Percentiles rank a stretch among this genome's conserved stretches.
Evolutionary conservation across 1,284 basidiomycete species (phyloP).

Genomic region (Melampsora abietis-canadensis): DNA sequence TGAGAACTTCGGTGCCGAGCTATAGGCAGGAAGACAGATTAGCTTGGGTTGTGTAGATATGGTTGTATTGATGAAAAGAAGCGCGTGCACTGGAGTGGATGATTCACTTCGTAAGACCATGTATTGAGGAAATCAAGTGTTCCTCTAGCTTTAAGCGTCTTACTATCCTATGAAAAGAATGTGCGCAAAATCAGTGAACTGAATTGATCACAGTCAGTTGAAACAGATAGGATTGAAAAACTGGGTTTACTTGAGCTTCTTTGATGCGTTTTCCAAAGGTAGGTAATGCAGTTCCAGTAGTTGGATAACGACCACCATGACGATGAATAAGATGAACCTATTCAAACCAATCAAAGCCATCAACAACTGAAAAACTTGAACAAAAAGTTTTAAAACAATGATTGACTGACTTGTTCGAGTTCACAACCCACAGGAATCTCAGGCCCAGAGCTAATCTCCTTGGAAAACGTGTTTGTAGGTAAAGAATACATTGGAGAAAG

Average conservation of each 20-base stretch:
- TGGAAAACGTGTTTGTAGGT: constrained; percentile 8
- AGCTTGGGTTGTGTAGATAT: too few relatives aligned
- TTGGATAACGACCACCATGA: constrained; percentile 39
- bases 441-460: constrained; percentile 5
- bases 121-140: constrained; percentile 20
- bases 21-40: not conserved
- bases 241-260: constrained; percentile 8
- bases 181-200: not conserved
- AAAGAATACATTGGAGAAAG: constrained; percentile 29
- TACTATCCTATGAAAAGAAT: not conserved
- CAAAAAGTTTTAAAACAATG: not conserved
- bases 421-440: constrained; percentile 12
- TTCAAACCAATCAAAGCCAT: not conserved
- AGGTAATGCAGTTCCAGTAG: constrained; percentile 4
- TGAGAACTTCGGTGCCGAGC: constrained; percentile 57
- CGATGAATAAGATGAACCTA: constrained; percentile 35
- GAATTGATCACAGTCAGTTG: not conserved
- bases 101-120: constrained; percentile 28
- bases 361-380: not conserved
- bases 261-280: constrained; percentile 9
- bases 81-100: too few relatives aligned
- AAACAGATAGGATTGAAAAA: not conserved
- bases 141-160: constrained; percentile 17
- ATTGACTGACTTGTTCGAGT: constrained; percentile 25
- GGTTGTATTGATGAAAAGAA: too few relatives aligned